Base-by-base conservation (phyloP, 2,329 filamentous ascomycete genomes). In the Fusarium equiseti region DNA sequence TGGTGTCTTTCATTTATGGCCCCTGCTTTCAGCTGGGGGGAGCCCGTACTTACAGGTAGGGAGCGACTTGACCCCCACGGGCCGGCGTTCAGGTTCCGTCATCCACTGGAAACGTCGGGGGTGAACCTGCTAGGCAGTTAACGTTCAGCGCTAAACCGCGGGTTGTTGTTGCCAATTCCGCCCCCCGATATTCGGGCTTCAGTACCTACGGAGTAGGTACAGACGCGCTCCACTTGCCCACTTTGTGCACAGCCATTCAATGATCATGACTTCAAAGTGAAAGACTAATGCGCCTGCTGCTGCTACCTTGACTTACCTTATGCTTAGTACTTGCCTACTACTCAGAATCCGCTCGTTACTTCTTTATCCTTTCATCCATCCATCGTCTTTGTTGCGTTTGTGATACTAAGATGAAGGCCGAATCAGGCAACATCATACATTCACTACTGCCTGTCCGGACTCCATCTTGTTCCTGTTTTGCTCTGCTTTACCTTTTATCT, bases 201-300 rank as follows among this genome's bases (percentile, higher is more conserved):
- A 13, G 13, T 27, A 27, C 26, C 26, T 35, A 27, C 27, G 27
- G 11, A 12, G 27, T 31, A 31, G 29, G 29, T 31, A 31, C 29
- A 31, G 29, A 31, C 12, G 29, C 18, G 52, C 53, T 67, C 67
- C 63, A 63, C 57, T 38, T 61, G 44, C 48, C 20, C 48, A 63
- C 38, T 54, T 54, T 51, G 35, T 40, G 31, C 49, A 59, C 52
- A 68, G 42, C 63, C 67, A 63, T 63, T 63, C 58, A 71, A 40
- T 56, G 63, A 59, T 71, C 67, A 70, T 71, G 68, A 71, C 59
- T 60, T 65, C 49, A 46, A 59, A 45, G 45, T 71, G 68, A 65
- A 57, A 27, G 32, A 42, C 35, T 42, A 26, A 42, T 26, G 49
- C 35, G 27, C 9, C 20, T 24, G 42, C 42, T 27, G 18, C 27